Conservation (phyloP, 2,329 filamentous ascomycete species). For the Lecanoromycetidae sp. region DNA sequence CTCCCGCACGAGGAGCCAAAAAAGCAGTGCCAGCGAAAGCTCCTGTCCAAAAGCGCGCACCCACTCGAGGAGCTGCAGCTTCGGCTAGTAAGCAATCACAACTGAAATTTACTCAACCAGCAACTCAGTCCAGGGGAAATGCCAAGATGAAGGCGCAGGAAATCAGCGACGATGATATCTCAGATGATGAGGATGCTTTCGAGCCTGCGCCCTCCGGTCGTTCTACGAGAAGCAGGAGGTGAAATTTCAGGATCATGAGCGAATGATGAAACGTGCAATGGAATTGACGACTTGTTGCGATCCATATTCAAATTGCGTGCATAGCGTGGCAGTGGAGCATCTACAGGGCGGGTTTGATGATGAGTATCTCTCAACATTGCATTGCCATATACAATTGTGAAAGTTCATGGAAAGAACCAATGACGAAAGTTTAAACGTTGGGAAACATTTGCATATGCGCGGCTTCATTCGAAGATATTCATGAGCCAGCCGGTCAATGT, state of each 20-base stretch:
- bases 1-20: conserved; percentile 22
- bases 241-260: not conserved
- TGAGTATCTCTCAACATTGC: not conserved
- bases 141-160: conserved; percentile 24
- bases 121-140: conserved; percentile 16
- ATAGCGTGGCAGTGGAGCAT: not conserved
- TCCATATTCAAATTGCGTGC: not conserved
- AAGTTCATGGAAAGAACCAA: too few relatives aligned
- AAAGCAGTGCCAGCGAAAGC: conserved; percentile 17
- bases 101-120: conserved; percentile 30
- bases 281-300: not conserved
- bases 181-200: conserved; percentile 35
- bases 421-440: too few relatives aligned
- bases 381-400: too few relatives aligned
- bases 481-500: too few relatives aligned
- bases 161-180: conserved; percentile 27
- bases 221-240: conserved; percentile 21
- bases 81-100: conserved; percentile 26
- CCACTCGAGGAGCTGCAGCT: conserved; percentile 17
- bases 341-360: not conserved
- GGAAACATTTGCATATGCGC: too few relatives aligned
- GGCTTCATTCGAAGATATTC: too few relatives aligned
- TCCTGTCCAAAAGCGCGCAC: conserved; percentile 10
- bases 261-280: not conserved
- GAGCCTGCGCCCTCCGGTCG: conserved; percentile 27